A percentile compares a stretch with the other conserved stretches of the same genome.
Evolutionary conservation across 305 asterid species (phyloP).

Genomic region (Stenogyne calaminthoides): DNA sequence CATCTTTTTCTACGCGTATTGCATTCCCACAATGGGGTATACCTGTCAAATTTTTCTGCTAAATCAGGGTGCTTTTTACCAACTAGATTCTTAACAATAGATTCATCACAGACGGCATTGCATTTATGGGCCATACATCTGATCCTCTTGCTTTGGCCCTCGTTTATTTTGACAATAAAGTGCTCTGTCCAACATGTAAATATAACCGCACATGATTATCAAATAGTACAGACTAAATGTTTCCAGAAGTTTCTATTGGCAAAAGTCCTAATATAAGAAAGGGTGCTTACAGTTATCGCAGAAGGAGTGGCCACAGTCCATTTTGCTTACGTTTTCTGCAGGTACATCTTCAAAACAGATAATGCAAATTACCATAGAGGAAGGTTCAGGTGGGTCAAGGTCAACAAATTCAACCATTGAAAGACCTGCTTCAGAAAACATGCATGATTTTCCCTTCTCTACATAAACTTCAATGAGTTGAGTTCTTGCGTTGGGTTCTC

Average conservation of each 20-base stretch:
- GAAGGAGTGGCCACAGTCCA: conserved; percentile 96
- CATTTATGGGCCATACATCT: conserved; percentile 96
- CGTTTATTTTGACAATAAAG: conserved; percentile 88
- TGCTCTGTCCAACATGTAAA: conserved; percentile 95
- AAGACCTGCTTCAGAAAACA: conserved; percentile 87
- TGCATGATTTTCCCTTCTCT: conserved; percentile 70
- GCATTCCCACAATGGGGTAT: conserved; percentile 97
- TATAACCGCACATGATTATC: not conserved
- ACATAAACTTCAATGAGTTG: conserved; percentile 64
- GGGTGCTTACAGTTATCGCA: conserved; percentile 82
- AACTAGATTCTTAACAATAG: conserved; percentile 63
- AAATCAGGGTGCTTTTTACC: conserved; percentile 62
- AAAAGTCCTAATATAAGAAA: conserved; percentile 14
- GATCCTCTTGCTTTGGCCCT: conserved; percentile 96
- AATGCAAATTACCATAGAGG: conserved; percentile 53
- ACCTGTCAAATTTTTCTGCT: conserved; percentile 78
- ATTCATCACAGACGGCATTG: conserved; percentile 86
- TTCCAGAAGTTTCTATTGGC: conserved; percentile 5
- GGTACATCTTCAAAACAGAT: conserved; percentile 84
- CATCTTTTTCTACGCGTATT: conserved; percentile 78
- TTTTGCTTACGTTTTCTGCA: conserved; percentile 55
- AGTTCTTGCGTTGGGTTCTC: conserved; percentile 88
- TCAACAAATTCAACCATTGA: conserved; percentile 40
- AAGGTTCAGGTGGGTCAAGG: conserved; percentile 39
- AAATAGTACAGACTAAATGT: conserved; percentile 11